These are phyloP conservation scores for Macrophomina tecta DNA, from an alignment of 2,329 filamentous ascomycete genomes.

Conservation along the genomic window DNA sequence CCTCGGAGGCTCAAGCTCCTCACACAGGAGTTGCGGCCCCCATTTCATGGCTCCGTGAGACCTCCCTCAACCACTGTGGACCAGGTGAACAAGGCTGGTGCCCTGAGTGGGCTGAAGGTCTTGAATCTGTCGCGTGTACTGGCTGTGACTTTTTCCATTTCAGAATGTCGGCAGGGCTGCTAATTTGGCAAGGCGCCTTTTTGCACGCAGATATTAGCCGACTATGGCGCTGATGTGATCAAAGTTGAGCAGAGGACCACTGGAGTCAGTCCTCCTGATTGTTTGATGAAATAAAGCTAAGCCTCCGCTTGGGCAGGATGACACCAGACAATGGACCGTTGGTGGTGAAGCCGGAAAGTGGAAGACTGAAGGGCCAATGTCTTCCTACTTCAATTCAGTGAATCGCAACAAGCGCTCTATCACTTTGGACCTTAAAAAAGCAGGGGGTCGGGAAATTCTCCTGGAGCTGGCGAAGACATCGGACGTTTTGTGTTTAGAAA, in stretches of 20 bases:
- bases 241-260: constrained; percentile 48
- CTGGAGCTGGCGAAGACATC: constrained; percentile 33
- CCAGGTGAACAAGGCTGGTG: background rate
- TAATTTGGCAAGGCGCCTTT: constrained; percentile 26
- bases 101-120: constrained; percentile 24
- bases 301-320: constrained; percentile 30
- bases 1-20: constrained; percentile 14
- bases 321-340: constrained; percentile 42
- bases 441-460: constrained; percentile 40
- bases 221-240: constrained; percentile 41
- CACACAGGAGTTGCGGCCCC: background rate
- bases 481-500: constrained; percentile 43
- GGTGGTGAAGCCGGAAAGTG: constrained; percentile 37
- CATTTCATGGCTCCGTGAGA: background rate
- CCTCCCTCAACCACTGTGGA: background rate
- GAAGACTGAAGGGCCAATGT: constrained; percentile 41
- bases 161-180: background rate
- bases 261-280: constrained; percentile 28
- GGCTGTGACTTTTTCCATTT: constrained; percentile 1
- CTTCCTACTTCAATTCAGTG: constrained; percentile 52
- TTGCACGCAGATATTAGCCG: constrained; percentile 30
- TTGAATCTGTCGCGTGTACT: constrained; percentile 24
- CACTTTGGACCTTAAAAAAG: constrained; percentile 47
- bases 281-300: background rate
- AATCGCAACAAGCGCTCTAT: constrained; percentile 55